These are phyloP conservation scores for Sodiomyces alkalinus DNA, from an alignment of 2,329 filamentous ascomycete species.

Conservation along the genomic window DNA sequence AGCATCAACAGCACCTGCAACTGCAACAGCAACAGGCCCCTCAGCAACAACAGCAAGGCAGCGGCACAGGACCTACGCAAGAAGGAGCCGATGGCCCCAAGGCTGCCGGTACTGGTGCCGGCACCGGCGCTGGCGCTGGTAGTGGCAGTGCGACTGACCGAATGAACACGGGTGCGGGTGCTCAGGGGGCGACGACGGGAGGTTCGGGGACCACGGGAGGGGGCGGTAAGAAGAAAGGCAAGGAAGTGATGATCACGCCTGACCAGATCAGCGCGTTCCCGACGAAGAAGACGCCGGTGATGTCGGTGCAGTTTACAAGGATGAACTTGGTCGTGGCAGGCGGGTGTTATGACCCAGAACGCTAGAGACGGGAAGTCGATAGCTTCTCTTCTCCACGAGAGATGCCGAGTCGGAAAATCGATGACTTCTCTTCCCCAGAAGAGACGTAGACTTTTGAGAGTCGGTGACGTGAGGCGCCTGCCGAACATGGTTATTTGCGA, in stretches of 20 bases:
- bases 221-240: constrained; percentile 57
- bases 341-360: constrained; percentile 49
- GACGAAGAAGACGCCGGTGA: constrained; percentile 90
- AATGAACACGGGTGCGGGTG: constrained; percentile 8
- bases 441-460: no score
- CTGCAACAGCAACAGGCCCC: constrained; percentile 5
- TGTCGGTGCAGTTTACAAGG: constrained; percentile 82
- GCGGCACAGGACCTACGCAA: constrained; percentile 6
- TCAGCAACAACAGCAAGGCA: no score
- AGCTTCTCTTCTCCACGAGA: no score
- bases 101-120: no score
- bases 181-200: constrained; percentile 11
- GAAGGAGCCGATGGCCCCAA: constrained; percentile 21
- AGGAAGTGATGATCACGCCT: constrained; percentile 77
- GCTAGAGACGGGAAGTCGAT: no score
- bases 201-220: constrained; percentile 15
- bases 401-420: no score
- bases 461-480: no score
- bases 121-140: constrained; percentile 24
- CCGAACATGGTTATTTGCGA: no score
- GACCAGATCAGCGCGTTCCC: constrained; percentile 92
- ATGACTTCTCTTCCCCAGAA: no score
- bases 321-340: constrained; percentile 91
- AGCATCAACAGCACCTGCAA: no score
- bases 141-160: constrained; percentile 18